Evolutionary conservation across 2,329 filamentous ascomycete species (phyloP).

Genomic region (Phyllosticta capitalensis): DNA sequence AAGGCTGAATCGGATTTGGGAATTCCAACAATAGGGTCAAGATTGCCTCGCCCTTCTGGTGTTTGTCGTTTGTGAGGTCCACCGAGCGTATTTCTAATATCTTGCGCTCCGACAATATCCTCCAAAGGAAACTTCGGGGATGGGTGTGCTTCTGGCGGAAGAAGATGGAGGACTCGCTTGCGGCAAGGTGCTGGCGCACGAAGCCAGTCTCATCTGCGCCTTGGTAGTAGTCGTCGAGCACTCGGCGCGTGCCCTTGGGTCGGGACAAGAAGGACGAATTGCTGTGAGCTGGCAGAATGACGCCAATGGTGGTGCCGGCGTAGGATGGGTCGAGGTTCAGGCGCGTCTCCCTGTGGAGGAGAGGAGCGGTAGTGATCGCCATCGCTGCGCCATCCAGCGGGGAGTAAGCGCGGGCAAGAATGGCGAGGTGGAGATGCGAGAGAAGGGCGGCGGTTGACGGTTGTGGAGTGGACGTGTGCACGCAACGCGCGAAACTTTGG

Average conservation of each 20-base stretch:
- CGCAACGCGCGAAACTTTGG: neutral
- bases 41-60: constrained; percentile 54
- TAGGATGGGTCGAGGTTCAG: constrained; percentile 71
- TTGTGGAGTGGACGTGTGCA: constrained; percentile 1
- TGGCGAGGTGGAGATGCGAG: neutral
- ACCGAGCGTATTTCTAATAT: constrained; percentile 74
- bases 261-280: constrained; percentile 25
- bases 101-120: constrained; percentile 69
- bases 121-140: constrained; percentile 85
- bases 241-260: constrained; percentile 22
- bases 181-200: constrained; percentile 62
- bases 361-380: constrained; percentile 52
- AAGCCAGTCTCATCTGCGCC: constrained; percentile 64
- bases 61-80: constrained; percentile 60
- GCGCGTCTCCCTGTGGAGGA: constrained; percentile 78
- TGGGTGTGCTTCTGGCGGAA: constrained; percentile 67
- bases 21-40: constrained; percentile 73
- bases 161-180: constrained; percentile 65
- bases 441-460: constrained; percentile 3
- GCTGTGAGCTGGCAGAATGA: constrained; percentile 34
- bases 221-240: constrained; percentile 29
- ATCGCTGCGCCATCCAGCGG: constrained; percentile 55
- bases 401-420: neutral
- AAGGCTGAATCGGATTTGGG: constrained; percentile 58
- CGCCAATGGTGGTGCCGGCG: constrained; percentile 58